Conservation (phyloP, 768 basidiomycete genomes). For the Xanthoconium purpureum region DNA sequence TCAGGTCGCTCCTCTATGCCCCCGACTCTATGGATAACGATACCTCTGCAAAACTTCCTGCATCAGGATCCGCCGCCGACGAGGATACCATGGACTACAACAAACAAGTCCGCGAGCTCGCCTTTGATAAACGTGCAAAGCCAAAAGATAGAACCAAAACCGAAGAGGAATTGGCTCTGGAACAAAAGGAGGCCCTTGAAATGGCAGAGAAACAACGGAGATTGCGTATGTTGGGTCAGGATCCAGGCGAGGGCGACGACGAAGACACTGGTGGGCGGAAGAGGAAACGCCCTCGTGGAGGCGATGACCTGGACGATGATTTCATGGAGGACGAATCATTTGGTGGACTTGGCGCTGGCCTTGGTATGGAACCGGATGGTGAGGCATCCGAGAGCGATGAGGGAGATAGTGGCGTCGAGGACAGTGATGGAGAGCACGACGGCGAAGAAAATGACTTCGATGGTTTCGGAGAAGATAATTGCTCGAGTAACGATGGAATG, state of each 20-base stretch:
- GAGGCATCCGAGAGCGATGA: slow-evolving; percentile 34
- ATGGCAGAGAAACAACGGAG: slow-evolving; percentile 77
- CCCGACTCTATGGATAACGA: slow-evolving; percentile 45
- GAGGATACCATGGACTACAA: slow-evolving; percentile 71
- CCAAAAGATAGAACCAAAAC: slow-evolving; percentile 96
- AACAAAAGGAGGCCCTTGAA: slow-evolving; percentile 83
- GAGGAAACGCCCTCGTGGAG: slow-evolving; percentile 59
- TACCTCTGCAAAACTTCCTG: slow-evolving; percentile 12
- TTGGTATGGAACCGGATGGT: slow-evolving; percentile 41
- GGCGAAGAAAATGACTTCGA: slow-evolving; percentile 33
- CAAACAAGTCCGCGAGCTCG: slow-evolving; percentile 86
- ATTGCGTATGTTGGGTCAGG: slow-evolving; percentile 82
- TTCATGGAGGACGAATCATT: slow-evolving; percentile 46
- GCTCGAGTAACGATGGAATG: slow-evolving; percentile 37
- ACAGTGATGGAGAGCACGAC: slow-evolving; percentile 18
- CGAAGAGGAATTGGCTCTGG: slow-evolving; percentile 87
- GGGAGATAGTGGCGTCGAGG: slow-evolving; percentile 34
- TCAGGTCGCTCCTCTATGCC: slow-evolving; percentile 71
- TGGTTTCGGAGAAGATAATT: slow-evolving; percentile 34
- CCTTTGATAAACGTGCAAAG: slow-evolving; percentile 89
- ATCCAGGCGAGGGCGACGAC: slow-evolving; percentile 63
- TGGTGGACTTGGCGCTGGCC: slow-evolving; percentile 33
- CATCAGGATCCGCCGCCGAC: neutral
- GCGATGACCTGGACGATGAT: slow-evolving; percentile 92
- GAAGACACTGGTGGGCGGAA: slow-evolving; percentile 40